A percentile compares a stretch with the other conserved stretches of the same genome.
Evolutionary conservation across 495 filamentous ascomycete species (phyloP).

Genomic region (Oidiodendron maius): DNA sequence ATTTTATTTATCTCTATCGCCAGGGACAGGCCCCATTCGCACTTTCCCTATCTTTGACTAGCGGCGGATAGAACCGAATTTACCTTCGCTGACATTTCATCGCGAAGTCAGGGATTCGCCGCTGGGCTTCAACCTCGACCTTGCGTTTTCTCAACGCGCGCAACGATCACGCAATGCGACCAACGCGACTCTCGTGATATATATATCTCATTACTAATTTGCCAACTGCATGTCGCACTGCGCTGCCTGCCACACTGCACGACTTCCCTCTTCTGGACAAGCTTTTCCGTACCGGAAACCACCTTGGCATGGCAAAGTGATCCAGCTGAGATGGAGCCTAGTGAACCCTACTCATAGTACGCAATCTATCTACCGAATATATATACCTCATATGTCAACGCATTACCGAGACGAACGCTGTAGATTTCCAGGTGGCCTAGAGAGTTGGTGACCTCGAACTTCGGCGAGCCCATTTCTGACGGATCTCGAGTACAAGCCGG

Average conservation of each 20-base stretch:
- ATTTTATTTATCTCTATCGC: conserved; percentile 1
- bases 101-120: too few species aligned
- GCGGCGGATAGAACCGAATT: conserved; percentile 2
- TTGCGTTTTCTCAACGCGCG: too few species aligned
- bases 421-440: not conserved
- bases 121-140: conserved; percentile 5
- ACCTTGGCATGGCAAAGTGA: too few species aligned
- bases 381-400: not conserved
- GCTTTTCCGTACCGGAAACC: too few species aligned
- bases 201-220: too few species aligned
- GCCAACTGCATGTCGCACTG: too few species aligned
- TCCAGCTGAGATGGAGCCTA: conserved; percentile 21
- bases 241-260: too few species aligned
- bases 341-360: conserved; percentile 12
- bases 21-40: not conserved
- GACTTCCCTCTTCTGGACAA: too few species aligned
- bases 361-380: conserved; percentile 6
- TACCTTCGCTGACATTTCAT: not conserved
- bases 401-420: not conserved
- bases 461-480: not conserved
- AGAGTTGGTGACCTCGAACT: not conserved
- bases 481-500: not conserved
- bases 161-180: too few species aligned
- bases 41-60: not conserved
- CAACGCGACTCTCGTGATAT: too few species aligned